phyloP scores from a whole-genome alignment of 164 flowering plant genomes.

The Macadamia integrifolia region DNA sequence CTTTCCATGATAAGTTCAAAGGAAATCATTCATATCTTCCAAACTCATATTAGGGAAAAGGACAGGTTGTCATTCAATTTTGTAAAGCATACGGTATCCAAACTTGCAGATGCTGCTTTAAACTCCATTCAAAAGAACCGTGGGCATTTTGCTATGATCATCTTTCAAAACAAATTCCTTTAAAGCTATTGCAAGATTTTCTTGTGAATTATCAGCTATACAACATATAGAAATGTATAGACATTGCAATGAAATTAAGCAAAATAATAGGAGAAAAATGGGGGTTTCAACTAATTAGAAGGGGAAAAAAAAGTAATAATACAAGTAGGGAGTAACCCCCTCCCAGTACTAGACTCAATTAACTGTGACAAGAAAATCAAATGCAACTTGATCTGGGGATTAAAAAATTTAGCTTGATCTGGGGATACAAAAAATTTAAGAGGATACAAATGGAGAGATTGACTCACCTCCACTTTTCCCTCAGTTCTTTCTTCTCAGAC shows the following conservation, averaged over 20 bases:
- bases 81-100: too few species aligned
- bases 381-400: conserved; percentile 1
- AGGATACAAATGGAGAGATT: neutral
- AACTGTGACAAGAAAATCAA: neutral
- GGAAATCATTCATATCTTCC: too few species aligned
- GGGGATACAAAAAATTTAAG: conserved; percentile 6
- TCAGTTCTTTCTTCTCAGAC: conserved; percentile 88
- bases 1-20: too few species aligned
- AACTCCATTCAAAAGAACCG: conserved; percentile 13
- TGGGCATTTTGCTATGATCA: conserved; percentile 12
- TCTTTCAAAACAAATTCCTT: neutral
- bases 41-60: too few species aligned
- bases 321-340: conserved; percentile 14
- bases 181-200: neutral
- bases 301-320: conserved; percentile 7
- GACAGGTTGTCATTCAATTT: too few species aligned
- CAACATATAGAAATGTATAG: neutral
- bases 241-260: neutral
- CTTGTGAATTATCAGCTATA: conserved; percentile 3
- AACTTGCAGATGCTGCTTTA: too few species aligned
- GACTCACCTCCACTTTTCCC: conserved; percentile 85
- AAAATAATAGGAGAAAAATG: conserved; percentile 1
- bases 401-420: neutral
- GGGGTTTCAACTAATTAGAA: neutral
- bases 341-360: neutral